These are phyloP conservation scores for Agrocybe chaxingu DNA, from an alignment of 768 basidiomycete genomes.

Conservation along the genomic window DNA sequence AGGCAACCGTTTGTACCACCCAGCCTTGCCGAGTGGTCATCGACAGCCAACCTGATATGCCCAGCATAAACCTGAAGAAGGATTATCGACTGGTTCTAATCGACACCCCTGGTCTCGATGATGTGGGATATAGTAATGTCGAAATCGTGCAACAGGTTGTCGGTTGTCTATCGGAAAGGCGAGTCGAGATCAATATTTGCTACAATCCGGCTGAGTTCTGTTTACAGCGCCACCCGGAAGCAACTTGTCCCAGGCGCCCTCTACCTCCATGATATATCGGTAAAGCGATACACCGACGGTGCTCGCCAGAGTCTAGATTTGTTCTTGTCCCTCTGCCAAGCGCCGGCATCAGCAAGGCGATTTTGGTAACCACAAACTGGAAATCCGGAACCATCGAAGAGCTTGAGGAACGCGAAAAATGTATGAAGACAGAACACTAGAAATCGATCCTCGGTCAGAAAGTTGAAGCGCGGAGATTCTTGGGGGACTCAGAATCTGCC, in stretches of 20 bases:
- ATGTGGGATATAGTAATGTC: not conserved
- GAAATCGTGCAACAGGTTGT: not conserved
- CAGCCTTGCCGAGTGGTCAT: not conserved
- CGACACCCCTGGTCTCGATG: conserved; percentile 4
- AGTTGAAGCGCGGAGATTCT: not conserved
- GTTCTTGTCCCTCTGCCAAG: conserved; percentile 1
- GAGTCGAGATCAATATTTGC: not conserved
- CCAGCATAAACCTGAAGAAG: not conserved
- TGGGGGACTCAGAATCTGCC: not conserved
- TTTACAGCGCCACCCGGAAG: not conserved
- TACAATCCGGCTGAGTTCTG: not conserved
- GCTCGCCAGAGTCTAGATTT: conserved; percentile 2
- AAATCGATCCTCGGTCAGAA: not conserved
- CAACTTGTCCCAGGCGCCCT: not conserved
- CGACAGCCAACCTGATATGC: not conserved
- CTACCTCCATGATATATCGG: conserved; percentile 8
- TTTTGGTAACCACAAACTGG: conserved; percentile 7
- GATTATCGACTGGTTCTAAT: not conserved
- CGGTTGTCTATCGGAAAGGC: not conserved
- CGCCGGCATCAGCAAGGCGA: not conserved
- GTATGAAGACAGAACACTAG: not conserved
- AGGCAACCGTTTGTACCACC: not conserved
- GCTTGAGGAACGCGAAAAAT: not conserved
- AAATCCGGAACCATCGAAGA: not conserved
- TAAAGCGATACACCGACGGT: conserved; percentile 2